Percentiles rank a stretch among this genome's conserved stretches.
Conservation (phyloP, 2,329 filamentous ascomycete genomes). For the Microdochium paspali region DNA sequence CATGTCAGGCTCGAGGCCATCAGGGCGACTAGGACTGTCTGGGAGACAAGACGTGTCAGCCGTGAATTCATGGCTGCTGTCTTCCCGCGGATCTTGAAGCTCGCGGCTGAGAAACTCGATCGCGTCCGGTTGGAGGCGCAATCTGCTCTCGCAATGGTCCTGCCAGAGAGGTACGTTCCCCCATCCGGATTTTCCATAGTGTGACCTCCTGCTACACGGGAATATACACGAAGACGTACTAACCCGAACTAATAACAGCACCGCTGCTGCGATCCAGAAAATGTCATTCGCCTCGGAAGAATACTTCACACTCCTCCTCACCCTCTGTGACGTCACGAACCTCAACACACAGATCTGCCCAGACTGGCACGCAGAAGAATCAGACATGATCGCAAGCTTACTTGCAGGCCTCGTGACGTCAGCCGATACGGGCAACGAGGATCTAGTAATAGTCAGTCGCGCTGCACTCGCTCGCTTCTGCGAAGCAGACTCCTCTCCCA, state of each 20-base stretch:
- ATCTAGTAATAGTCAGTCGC: constrained; percentile 60
- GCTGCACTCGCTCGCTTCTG: constrained; percentile 52
- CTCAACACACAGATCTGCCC: constrained; percentile 26
- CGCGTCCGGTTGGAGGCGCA: constrained; percentile 66
- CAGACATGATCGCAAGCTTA: constrained; percentile 39
- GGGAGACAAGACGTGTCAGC: constrained; percentile 14
- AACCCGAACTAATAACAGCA: constrained; percentile 17
- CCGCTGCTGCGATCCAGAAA: constrained; percentile 21
- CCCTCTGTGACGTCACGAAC: constrained; percentile 26
- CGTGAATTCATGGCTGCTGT: constrained; percentile 23
- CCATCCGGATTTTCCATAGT: not conserved
- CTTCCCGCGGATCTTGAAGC: constrained; percentile 46
- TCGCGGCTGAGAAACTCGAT: constrained; percentile 85
- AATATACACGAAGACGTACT: constrained; percentile 4
- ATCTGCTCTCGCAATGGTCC: constrained; percentile 33
- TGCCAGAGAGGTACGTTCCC: constrained; percentile 34
- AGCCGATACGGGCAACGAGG: constrained; percentile 69
- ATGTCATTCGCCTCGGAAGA: constrained; percentile 46
- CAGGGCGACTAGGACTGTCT: constrained; percentile 60
- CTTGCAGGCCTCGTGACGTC: constrained; percentile 63
- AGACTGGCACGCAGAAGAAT: constrained; percentile 19
- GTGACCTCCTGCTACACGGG: not conserved
- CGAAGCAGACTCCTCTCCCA: constrained; percentile 11
- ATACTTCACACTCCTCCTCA: constrained; percentile 49
- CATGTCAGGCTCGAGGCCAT: constrained; percentile 75